Evolutionary conservation across 2,329 filamentous ascomycete species (phyloP), one percentile per base, ranked within the genome.

Genomic region (Colletotrichum magnum): DNA sequence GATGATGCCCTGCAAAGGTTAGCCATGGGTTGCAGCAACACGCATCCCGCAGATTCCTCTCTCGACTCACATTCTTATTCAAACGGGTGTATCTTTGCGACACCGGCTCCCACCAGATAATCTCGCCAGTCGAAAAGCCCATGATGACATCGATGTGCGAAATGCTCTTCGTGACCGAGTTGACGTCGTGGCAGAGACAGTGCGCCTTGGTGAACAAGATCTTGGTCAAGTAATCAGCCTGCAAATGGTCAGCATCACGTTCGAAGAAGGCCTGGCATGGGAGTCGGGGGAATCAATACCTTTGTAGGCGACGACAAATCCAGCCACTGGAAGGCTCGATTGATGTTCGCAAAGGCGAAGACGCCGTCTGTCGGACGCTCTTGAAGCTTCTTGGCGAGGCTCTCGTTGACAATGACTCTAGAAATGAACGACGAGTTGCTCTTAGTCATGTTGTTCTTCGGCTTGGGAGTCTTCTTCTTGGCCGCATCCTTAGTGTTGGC

Each of bases 401-500:
- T 87, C 75, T 99, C 96, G 76, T 97, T 93, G 16, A 94, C 91
- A 72, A 98, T 97, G 39, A 98, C 95, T 63, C 96, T 87, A n/a
- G 95, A 98, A 36, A 99, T 96, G 77, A 98, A 99, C 0, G 95
- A 97, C 10, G 96, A 99, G 80, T 97, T 98, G 83, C 94, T 98
- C 85, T 99, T 99, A 60, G 95, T 91, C 79, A 99, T 96, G 79
- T 97, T 98, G 81, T 95, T 98, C 86, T 98, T 99, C 2, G 96
- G 96, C 80, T 99, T 99, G 10, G 67, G 62, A 36, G 67, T 62
- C 77, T 92, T 89, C 78, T 90, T 88, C 85, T 98, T 98, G 72
- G 89, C 90, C 48, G 89, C 87, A 75, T 95, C 93, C 76, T 94
- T 94, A 36, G 87, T 85, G 59, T 87, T 86, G 18, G 86, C 85